A percentile compares a stretch with the other conserved stretches of the same genome.
phyloP scores from a whole-genome alignment of 148 eudicot genomes.

The Spergularia marina region DNA sequence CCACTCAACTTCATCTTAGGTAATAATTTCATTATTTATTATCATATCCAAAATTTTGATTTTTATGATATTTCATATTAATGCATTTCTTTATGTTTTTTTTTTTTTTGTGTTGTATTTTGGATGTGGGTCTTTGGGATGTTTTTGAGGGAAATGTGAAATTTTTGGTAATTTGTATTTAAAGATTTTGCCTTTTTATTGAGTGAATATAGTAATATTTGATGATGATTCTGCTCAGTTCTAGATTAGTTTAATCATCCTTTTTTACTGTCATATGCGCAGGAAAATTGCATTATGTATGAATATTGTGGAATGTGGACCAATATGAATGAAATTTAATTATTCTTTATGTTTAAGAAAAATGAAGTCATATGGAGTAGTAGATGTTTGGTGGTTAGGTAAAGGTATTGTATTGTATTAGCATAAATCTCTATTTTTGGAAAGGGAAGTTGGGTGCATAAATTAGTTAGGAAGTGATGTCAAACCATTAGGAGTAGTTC shows the following conservation, averaged over 20 bases:
- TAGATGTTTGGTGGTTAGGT: neutral
- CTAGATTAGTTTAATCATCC: too few relatives aligned
- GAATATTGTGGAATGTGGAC: neutral
- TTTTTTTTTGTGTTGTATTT: neutral
- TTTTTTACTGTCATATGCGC: neutral
- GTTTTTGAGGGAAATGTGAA: neutral
- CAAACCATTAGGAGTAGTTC: constrained; percentile 11
- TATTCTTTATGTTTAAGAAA: neutral
- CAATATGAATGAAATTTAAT: neutral
- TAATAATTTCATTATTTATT: neutral
- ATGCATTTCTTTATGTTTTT: neutral
- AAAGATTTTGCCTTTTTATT: neutral
- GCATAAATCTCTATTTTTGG: neutral
- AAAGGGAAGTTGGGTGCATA: neutral
- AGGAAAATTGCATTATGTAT: neutral
- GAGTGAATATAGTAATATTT: neutral
- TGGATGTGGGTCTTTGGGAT: constrained; percentile 11
- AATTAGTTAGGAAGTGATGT: constrained; percentile 17
- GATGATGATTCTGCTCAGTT: constrained; percentile 1
- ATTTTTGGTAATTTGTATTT: neutral
- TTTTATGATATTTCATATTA: neutral
- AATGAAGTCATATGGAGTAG: neutral
- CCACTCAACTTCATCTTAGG: constrained; percentile 36
- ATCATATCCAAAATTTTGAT: neutral
- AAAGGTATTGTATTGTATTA: neutral